Percentiles rank a stretch among this genome's conserved stretches.
Evolutionary conservation across 257 asterid species (phyloP).

Genomic region (Fraxinus anomala): DNA sequence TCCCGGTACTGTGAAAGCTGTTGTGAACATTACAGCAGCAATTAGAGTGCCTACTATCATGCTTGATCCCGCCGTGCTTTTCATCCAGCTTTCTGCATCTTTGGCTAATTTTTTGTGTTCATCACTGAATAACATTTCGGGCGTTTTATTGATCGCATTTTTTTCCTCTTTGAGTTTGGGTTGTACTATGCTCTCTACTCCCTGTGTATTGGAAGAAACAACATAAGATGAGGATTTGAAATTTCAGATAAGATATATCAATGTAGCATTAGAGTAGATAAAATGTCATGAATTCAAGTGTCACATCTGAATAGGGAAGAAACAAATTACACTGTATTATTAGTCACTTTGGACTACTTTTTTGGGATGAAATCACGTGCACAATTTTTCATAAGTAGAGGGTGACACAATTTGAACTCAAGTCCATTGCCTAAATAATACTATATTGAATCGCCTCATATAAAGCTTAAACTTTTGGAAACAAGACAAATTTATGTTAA

Average conservation of each 20-base stretch:
- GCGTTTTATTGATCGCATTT: constrained; percentile 33
- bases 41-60: constrained; percentile 41
- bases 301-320: neutral
- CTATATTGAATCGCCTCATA: neutral
- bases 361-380: neutral
- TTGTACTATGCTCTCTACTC: constrained; percentile 34
- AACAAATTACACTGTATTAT: neutral
- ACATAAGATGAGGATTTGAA: neutral
- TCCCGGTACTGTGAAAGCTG: constrained; percentile 44
- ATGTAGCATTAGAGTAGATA: no score
- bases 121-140: constrained; percentile 18
- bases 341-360: no score
- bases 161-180: constrained; percentile 35
- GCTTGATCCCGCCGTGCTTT: constrained; percentile 35
- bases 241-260: neutral
- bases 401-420: neutral
- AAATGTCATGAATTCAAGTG: neutral
- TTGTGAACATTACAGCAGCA: constrained; percentile 41
- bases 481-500: neutral
- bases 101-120: constrained; percentile 28
- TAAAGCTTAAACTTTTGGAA: no score
- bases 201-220: constrained; percentile 1
- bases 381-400: neutral
- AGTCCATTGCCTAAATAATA: neutral
- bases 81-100: constrained; percentile 41